These are phyloP conservation scores for Sporothrix dimorphospora DNA, from an alignment of 2,329 filamentous ascomycete species.

Conservation along the genomic window DNA sequence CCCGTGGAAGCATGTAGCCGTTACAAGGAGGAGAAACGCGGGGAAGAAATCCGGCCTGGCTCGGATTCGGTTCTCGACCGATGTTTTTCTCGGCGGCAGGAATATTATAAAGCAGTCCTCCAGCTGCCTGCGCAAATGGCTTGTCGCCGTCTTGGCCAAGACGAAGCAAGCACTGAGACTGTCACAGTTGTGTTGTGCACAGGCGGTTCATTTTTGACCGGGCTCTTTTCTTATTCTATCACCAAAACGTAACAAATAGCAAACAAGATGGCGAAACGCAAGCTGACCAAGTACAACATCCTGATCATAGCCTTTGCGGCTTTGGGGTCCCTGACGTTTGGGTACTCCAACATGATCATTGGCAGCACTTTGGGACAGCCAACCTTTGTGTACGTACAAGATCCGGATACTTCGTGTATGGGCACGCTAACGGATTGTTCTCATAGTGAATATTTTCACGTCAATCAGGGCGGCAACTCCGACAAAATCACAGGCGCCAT, in stretches of 20 bases:
- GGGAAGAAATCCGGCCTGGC: neutral
- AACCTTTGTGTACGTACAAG: neutral
- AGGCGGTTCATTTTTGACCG: no score
- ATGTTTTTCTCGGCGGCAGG: no score
- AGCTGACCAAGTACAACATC: constrained; percentile 3
- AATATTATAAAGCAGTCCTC: no score
- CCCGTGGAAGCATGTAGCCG: constrained; percentile 12
- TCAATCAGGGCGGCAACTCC: constrained; percentile 1
- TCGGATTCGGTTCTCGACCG: no score
- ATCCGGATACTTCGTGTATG: no score
- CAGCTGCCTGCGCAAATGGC: no score
- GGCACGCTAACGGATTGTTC: neutral
- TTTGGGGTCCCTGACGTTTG: constrained; percentile 19
- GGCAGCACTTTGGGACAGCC: constrained; percentile 7
- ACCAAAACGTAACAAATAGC: neutral
- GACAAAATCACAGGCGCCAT: constrained; percentile 16
- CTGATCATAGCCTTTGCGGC: constrained; percentile 20
- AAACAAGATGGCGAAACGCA: neutral
- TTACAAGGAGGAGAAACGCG: neutral
- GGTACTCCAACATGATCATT: constrained; percentile 10
- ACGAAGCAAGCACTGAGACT: no score
- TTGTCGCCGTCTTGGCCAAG: no score
- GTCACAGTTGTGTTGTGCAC: no score
- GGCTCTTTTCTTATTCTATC: neutral
- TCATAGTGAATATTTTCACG: neutral